Base-by-base conservation (phyloP, 345 rosid species). In the Euphorbia pulcherrima region DNA sequence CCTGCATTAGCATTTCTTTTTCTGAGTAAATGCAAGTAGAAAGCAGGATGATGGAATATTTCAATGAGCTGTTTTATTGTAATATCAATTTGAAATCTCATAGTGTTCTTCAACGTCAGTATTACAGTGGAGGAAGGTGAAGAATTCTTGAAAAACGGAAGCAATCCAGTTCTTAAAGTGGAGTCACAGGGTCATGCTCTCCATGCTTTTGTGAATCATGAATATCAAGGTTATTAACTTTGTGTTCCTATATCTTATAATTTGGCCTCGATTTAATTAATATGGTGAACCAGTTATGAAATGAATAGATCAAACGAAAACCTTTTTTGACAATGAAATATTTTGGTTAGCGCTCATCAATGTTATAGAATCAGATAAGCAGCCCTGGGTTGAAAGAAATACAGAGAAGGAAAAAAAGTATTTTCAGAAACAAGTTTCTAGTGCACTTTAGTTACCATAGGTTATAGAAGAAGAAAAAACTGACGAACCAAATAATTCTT, bases 111-210 rank as follows among this genome's bases (percentile, higher is more conserved):
- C 12, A 68, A 53, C 80, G 64, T 75, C 86, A 93, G 97, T 67
- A 72, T 93, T 70, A 64, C 59, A 67, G 84, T 89, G 44, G 77
- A 40, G 55, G 80, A 77, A 71, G 74, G 80, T 68, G 97, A 88
- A 80, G 75, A 80, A 66, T 86, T 72, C 82, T 71, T 87, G 59
- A 84, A 81, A 81, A 81, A 79, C 29, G 88, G 90, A 78, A 81
- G 76, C 68, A 66, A 20, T 20, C 84, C 92, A 8, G 76, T 82
- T 77, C 92, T 91, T 44, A 67, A 83, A 67, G 83, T 94, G 64
- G 97, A 91, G 68, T 94, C 99, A 46, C 82, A 86, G 74, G 99
- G 97, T n/a, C 95, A 89, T 77, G 91, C 91, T 53, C 87, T 91
- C 72, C 95, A 87, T 82, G 86, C 75, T 69, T 94, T 90, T 75